Evolutionary conservation across 2,329 filamentous ascomycete genomes (phyloP), one percentile per base, ranked within the genome.

Genomic region (Daldinia sp.): DNA sequence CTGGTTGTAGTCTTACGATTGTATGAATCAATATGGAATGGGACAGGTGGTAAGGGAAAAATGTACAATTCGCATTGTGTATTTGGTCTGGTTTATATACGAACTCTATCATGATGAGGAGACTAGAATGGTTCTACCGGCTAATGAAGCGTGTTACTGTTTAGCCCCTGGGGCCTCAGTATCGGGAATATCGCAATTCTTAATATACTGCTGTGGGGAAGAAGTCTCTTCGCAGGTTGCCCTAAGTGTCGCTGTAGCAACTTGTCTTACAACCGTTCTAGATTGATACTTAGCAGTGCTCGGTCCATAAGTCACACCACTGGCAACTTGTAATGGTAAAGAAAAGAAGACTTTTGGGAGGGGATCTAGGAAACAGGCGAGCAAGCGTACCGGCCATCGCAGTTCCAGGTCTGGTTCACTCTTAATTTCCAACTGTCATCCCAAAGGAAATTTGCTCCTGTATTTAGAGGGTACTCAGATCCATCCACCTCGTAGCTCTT

Each of bases 351-450:
- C n/a, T n/a, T n/a, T n/a, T n/a, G n/a, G n/a, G n/a, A 37, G 23
- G 19, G 15, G n/a, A 27, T 8, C 10, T 29, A 17, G 7, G 13
- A 29, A 32, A 51, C 4, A 19, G 17, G 23, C 10, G 4, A 49
- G 48, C 17, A 37, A 29, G 45, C 68, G 34, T 61, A 71, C 69
- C 56, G 57, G 25, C 57, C 61, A 11, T 62, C 64, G 29, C 70
- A 72, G 29, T 35, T 61, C 68, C 68, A 71, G 13, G 67, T 71
- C 60, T 73, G 71, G 30, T 72, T 71, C 13, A 73, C 67, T 11
- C 48, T 49, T 27, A 72, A 17, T 25, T 49, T 51, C 71, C 71
- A 72, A 0, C 48, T 50, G 13, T 71, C 64, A 13, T 71, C 65
- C 68, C 68, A 72, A 25, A 60, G 10, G 43, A 72, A 29, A 8